Evolutionary conservation across 305 asterid genomes (phyloP), one percentile per base, ranked within the genome.

Genomic region (Nicotiana rustica): DNA sequence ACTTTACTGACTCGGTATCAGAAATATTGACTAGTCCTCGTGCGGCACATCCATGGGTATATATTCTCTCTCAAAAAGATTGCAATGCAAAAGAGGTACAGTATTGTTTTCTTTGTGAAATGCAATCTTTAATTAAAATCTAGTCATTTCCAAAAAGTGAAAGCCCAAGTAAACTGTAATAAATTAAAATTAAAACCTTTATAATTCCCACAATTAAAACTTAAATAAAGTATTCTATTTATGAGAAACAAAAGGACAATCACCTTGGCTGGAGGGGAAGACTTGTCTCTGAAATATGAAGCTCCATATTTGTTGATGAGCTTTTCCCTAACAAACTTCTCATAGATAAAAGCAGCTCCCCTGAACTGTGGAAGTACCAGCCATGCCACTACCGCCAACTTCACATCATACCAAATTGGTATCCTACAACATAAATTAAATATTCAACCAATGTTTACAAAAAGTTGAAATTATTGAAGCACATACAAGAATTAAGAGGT

Each of bases 301-400:
- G 79, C 55, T 29, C 93, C 95, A 82, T 91, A 90, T 85, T 41
- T 90, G 44, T 87, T 89, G 68, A 93, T 85, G 1, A 93, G 0
- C 21, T 87, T 91, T 47, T 95, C 94, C 64, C 98, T 89, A 8
- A 95, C 97, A 64, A 89, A 80, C 78, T 89, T 92, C 14, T 91
- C 92, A 49, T 93, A 93, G 3, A 93, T 87, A 60, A 89, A 93
- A 25, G 97, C 93, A n/a, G 97, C 92, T 18, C 97, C 97, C 68
- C 90, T 86, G 83, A 91, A 89, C 69, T 90, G 95, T 1, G 97
- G 98, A 19, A 93, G 84, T 17, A 91, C 94, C 85, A 93, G 36
- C 98, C 98, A 93, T 10, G 91, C 90, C 71, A 92, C 90, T 35
- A 92, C 81, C 6, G 80, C 93, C 29, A 95, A 90, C 90, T 95